These are phyloP conservation scores for Geotrichum armillariae DNA, from an alignment of 1,139 yeast species.

Conservation along the genomic window DNA sequence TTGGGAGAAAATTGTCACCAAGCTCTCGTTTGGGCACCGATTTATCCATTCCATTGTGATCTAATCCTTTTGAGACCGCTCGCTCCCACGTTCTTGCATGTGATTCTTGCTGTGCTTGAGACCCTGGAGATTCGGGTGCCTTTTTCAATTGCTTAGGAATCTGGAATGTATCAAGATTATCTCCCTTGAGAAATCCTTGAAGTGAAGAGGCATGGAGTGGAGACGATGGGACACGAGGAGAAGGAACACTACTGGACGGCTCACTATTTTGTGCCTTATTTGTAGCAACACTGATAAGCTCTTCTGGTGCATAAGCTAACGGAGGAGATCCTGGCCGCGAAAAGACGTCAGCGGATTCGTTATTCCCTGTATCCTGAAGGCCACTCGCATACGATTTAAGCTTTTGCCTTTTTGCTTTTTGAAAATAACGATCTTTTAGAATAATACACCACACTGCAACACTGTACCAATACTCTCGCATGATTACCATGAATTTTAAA, in stretches of 20 bases:
- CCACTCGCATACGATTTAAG: slow-evolving; percentile 2
- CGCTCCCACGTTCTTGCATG: slow-evolving; percentile 20
- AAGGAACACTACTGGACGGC: not conserved
- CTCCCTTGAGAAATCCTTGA: not conserved
- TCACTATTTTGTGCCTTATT: slow-evolving; percentile 14
- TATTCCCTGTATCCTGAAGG: not conserved
- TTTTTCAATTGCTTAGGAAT: not conserved
- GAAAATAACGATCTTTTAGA: slow-evolving; percentile 37
- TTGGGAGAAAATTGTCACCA: not conserved
- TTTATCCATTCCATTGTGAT: not conserved
- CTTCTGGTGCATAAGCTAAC: slow-evolving; percentile 30
- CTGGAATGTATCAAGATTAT: slow-evolving; percentile 2
- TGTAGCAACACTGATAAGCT: slow-evolving; percentile 25
- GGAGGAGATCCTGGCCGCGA: slow-evolving; percentile 33
- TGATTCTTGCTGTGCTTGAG: slow-evolving; percentile 6
- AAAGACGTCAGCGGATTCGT: slow-evolving; percentile 23
- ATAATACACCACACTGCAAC: slow-evolving; percentile 42
- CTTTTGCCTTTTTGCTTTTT: slow-evolving; percentile 23
- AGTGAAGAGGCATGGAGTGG: not conserved
- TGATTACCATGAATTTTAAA: slow-evolving; percentile 35
- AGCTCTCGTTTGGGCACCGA: not conserved
- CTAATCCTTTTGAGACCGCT: slow-evolving; percentile 15
- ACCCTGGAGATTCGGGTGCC: not conserved
- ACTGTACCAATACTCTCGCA: slow-evolving; percentile 40
- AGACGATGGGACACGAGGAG: not conserved